Evolutionary conservation across 495 filamentous ascomycete species (phyloP).

Genomic region (Penicillium pulvis): DNA sequence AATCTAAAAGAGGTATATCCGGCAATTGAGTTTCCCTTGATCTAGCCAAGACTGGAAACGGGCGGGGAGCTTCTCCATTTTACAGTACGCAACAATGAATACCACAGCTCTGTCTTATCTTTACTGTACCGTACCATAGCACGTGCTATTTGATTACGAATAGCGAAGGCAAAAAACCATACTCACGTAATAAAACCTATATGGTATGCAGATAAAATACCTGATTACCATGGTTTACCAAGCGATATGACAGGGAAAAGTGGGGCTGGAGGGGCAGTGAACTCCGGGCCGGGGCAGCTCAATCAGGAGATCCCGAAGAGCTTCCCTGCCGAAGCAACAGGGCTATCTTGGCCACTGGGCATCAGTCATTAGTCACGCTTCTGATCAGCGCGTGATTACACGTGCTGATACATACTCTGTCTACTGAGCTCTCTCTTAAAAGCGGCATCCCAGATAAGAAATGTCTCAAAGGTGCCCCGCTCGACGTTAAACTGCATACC

Average conservation of each 20-base stretch:
- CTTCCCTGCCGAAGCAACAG: not conserved
- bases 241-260: not conserved
- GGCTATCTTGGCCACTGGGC: not conserved
- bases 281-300: not conserved
- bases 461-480: not conserved
- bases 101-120: not conserved
- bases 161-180: not conserved
- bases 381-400: not conserved
- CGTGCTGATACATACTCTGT: not conserved
- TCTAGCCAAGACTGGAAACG: not conserved
- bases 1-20: not conserved
- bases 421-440: not conserved
- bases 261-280: not conserved
- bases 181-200: not conserved
- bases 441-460: not conserved
- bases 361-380: not conserved
- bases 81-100: not conserved
- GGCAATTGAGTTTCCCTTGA: slow-evolving; percentile 1
- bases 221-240: not conserved
- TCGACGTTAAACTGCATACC: not conserved
- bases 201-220: not conserved
- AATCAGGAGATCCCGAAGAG: not conserved
- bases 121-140: not conserved
- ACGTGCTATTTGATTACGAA: not conserved
- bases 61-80: not conserved